These are phyloP conservation scores for Fusarium sp. DNA, from an alignment of 2,329 filamentous ascomycete species.

Conservation along the genomic window DNA sequence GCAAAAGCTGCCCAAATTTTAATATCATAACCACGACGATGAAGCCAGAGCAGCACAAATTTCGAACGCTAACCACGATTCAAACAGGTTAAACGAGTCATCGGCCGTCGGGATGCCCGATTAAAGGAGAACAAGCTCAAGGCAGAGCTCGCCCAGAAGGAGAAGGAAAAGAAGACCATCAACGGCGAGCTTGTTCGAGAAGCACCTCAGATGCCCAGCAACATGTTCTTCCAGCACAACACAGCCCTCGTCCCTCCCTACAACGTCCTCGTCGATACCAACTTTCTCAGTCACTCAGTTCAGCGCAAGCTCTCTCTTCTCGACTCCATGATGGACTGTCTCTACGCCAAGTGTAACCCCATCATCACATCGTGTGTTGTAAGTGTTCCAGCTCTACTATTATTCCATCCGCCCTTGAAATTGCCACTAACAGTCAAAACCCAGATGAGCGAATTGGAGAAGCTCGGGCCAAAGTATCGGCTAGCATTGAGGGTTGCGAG, in stretches of 20 bases:
- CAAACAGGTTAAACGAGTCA: constrained; percentile 78
- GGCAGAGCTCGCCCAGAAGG: constrained; percentile 66
- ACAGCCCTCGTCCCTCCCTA: constrained; percentile 87
- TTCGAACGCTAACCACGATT: constrained; percentile 15
- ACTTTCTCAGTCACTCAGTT: constrained; percentile 91
- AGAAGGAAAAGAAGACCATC: constrained; percentile 68
- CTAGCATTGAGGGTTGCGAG: constrained; percentile 87
- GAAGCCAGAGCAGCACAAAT: background rate
- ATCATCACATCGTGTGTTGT: constrained; percentile 77
- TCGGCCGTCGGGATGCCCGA: constrained; percentile 82
- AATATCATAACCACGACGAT: background rate
- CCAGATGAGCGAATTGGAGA: constrained; percentile 79
- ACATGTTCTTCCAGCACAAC: constrained; percentile 91
- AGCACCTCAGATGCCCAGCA: constrained; percentile 83
- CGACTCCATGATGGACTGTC: constrained; percentile 90
- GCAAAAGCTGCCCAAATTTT: constrained; percentile 35
- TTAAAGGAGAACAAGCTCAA: constrained; percentile 84
- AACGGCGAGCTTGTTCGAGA: constrained; percentile 76
- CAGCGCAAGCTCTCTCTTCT: constrained; percentile 90
- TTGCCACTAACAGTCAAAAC: background rate
- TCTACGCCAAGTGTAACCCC: constrained; percentile 91
- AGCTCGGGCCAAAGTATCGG: constrained; percentile 88
- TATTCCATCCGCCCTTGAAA: constrained; percentile 58
- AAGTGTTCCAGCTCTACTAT: background rate
- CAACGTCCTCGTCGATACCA: constrained; percentile 75